Conservation (phyloP, 495 filamentous ascomycete species). For the Apiosordaria backusii region DNA sequence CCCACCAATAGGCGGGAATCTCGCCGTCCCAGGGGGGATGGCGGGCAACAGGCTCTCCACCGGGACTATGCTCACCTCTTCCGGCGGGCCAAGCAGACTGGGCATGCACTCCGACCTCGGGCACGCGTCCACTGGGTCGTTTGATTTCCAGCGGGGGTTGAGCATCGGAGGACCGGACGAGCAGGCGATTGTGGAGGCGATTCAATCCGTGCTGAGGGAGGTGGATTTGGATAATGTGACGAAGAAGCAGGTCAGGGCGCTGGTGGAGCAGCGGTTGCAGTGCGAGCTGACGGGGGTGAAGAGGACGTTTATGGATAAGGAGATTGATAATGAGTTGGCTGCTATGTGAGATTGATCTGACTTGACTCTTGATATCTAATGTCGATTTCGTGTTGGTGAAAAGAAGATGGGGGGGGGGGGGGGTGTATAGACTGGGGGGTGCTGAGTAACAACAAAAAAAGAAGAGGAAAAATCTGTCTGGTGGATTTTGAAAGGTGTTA, state of each 20-base stretch:
- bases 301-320: conserved; percentile 76
- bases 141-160: conserved; percentile 67
- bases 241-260: conserved; percentile 92
- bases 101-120: conserved; percentile 35
- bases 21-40: conserved; percentile 33
- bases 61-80: conserved; percentile 36
- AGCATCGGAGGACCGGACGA: conserved; percentile 67
- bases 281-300: conserved; percentile 80
- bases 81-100: conserved; percentile 39
- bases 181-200: conserved; percentile 74
- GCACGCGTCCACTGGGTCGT: conserved; percentile 60
- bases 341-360: conserved; percentile 67
- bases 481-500: background rate
- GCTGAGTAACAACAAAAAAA: background rate
- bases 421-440: background rate
- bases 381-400: background rate
- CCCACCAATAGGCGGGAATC: conserved; percentile 37
- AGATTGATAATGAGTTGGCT: conserved; percentile 90
- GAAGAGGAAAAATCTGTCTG: background rate
- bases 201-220: conserved; percentile 77
- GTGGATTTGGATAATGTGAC: conserved; percentile 94
- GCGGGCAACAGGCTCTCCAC: conserved; percentile 40
- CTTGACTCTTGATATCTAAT: background rate
- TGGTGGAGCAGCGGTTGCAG: conserved; percentile 89
- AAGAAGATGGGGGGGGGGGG: no score